Evolutionary conservation across 192 early-diverging fungal genomes (phyloP).

Genomic region (Umbelopsis isabellina): DNA sequence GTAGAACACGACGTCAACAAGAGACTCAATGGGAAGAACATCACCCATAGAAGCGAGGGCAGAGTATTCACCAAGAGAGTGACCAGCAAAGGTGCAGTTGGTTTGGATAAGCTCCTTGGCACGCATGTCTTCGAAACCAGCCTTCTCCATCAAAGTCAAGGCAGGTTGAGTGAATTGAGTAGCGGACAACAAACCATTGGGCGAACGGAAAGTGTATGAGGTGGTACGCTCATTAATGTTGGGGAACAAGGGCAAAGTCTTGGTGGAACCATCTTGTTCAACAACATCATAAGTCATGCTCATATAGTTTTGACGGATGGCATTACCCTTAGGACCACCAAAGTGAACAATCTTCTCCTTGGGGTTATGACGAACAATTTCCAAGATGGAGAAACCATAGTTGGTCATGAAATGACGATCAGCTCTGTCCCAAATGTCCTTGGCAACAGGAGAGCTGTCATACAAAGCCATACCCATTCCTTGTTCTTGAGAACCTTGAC

Average conservation of each 20-base stretch:
- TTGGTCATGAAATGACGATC: slow-evolving; percentile 83
- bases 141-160: slow-evolving; percentile 88
- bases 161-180: slow-evolving; percentile 98
- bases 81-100: slow-evolving; percentile 87
- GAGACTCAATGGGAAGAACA: slow-evolving; percentile 80
- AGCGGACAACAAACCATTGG: slow-evolving; percentile 84
- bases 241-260: slow-evolving; percentile 86
- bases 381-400: slow-evolving; percentile 88
- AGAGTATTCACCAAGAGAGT: slow-evolving; percentile 96
- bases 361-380: slow-evolving; percentile 91
- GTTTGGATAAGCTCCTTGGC: slow-evolving; percentile 84
- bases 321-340: slow-evolving; percentile 81
- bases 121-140: slow-evolving; percentile 88
- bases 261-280: slow-evolving; percentile 71
- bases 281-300: slow-evolving; percentile 92
- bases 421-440: slow-evolving; percentile 89
- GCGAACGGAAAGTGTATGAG: slow-evolving; percentile 83
- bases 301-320: slow-evolving; percentile 83
- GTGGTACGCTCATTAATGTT: slow-evolving; percentile 71
- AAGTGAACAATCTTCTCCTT: slow-evolving; percentile 84
- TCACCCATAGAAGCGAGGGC: slow-evolving; percentile 87
- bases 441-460: slow-evolving; percentile 76
- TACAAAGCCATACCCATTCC: slow-evolving; percentile 98
- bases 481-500: slow-evolving; percentile 94
- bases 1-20: slow-evolving; percentile 93